Evolutionary conservation across 2,329 filamentous ascomycete genomes (phyloP).

Genomic region (Cytospora piceae): DNA sequence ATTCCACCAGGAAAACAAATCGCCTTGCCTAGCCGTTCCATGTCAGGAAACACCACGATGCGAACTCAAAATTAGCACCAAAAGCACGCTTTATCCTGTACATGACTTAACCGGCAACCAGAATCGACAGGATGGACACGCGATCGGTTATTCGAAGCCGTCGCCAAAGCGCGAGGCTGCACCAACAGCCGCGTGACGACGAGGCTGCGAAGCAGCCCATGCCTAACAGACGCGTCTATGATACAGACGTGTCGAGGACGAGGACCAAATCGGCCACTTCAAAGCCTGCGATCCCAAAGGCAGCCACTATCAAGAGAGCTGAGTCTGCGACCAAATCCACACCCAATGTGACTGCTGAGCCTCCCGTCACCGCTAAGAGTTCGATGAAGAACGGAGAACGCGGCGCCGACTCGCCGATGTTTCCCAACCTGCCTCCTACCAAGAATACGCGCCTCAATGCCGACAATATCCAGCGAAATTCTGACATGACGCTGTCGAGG

Average conservation of each 20-base stretch:
- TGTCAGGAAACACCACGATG: not conserved
- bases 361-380: not conserved
- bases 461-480: not conserved
- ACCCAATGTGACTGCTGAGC: rapidly evolving
- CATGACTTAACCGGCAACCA: not conserved
- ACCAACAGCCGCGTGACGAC: not conserved
- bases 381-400: not conserved
- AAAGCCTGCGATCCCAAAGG: not conserved
- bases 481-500: not conserved
- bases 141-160: conserved; percentile 10
- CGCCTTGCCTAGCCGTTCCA: not conserved
- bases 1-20: not conserved
- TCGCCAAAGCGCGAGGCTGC: conserved; percentile 14
- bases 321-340: not conserved
- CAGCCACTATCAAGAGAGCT: not conserved
- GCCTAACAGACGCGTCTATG: not conserved
- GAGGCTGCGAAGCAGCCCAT: not conserved
- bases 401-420: not conserved
- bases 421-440: not conserved
- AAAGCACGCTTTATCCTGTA: not conserved
- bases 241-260: not conserved
- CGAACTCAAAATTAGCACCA: not conserved
- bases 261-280: not conserved
- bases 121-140: conserved; percentile 8
- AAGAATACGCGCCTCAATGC: not conserved